Percentiles rank a stretch among this genome's conserved stretches.
These are phyloP conservation scores for Thamnidium elegans DNA, from an alignment of 192 early-diverging fungal species.

Conservation along the genomic window DNA sequence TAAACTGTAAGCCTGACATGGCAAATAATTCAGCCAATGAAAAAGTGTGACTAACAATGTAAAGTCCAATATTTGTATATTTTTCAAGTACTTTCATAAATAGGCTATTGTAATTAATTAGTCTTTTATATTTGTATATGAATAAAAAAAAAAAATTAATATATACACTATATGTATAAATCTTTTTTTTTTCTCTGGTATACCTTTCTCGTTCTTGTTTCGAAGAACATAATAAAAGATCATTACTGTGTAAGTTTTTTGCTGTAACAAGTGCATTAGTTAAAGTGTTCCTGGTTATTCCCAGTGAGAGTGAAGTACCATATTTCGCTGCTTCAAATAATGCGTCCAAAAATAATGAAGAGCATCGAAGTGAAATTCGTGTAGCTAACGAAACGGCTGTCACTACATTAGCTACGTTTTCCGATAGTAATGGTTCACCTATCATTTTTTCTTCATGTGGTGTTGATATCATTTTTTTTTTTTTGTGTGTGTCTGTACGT, in stretches of 20 bases:
- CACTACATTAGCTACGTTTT: slow-evolving; percentile 57
- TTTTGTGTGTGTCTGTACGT: not conserved
- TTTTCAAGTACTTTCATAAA: slow-evolving; percentile 59
- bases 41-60: slow-evolving; percentile 65
- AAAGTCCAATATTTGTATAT: slow-evolving; percentile 61
- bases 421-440: slow-evolving; percentile 46
- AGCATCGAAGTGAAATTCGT: slow-evolving; percentile 57
- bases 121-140: not conserved
- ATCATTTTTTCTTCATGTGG: not conserved
- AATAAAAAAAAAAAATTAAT: too few relatives aligned
- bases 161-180: not conserved
- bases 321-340: slow-evolving; percentile 61
- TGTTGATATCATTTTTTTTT: not conserved
- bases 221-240: not conserved
- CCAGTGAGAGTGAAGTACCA: slow-evolving; percentile 55
- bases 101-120: slow-evolving; percentile 24
- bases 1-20: slow-evolving; percentile 75
- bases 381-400: slow-evolving; percentile 61
- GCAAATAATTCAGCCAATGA: slow-evolving; percentile 75
- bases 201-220: not conserved
- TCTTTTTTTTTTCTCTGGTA: not conserved
- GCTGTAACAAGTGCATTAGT: slow-evolving; percentile 59
- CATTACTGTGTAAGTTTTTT: slow-evolving; percentile 44
- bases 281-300: slow-evolving; percentile 51
- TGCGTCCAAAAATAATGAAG: slow-evolving; percentile 57